Conservation (phyloP, 2,329 filamentous ascomycete genomes). For the Neofusicoccum sp. region DNA sequence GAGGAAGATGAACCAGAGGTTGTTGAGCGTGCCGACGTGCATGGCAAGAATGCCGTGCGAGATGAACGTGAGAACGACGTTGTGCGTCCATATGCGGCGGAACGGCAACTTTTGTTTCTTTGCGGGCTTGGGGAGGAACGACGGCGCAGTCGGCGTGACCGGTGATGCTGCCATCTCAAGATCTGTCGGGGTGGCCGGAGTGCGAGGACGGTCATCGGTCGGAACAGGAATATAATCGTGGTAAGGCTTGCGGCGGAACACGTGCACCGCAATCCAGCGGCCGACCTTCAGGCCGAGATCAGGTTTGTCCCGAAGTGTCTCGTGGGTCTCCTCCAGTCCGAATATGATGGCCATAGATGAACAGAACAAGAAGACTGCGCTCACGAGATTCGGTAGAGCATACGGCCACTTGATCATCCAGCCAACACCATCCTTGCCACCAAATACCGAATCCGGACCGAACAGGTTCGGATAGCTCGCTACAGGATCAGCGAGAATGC, state of each 20-base stretch:
- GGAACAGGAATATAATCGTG: constrained; percentile 34
- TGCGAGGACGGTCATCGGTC: constrained; percentile 20
- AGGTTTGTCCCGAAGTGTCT: constrained; percentile 38
- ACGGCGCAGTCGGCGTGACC: background rate
- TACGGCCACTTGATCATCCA: constrained; percentile 68
- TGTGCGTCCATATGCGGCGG: constrained; percentile 47
- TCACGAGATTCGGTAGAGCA: constrained; percentile 67
- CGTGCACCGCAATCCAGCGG: constrained; percentile 34
- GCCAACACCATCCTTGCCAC: constrained; percentile 56
- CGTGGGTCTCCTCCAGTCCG: constrained; percentile 62
- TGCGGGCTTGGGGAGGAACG: background rate
- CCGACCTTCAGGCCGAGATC: constrained; percentile 43
- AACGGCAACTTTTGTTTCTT: constrained; percentile 43
- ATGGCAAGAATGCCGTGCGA: constrained; percentile 47
- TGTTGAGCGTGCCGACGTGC: constrained; percentile 51
- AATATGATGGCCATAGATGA: constrained; percentile 59
- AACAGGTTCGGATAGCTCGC: constrained; percentile 62
- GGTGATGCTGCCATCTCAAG: constrained; percentile 1
- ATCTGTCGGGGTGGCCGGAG: background rate
- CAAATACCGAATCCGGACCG: constrained; percentile 57
- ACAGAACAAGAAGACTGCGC: constrained; percentile 57
- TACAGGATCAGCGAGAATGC: constrained; percentile 65
- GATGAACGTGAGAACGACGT: constrained; percentile 44
- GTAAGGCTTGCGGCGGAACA: constrained; percentile 29
- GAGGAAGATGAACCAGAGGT: constrained; percentile 51